Percentiles rank a stretch among this genome's conserved stretches.
Conservation (phyloP, 1,284 basidiomycete species). For the Trichosporon sp. region DNA sequence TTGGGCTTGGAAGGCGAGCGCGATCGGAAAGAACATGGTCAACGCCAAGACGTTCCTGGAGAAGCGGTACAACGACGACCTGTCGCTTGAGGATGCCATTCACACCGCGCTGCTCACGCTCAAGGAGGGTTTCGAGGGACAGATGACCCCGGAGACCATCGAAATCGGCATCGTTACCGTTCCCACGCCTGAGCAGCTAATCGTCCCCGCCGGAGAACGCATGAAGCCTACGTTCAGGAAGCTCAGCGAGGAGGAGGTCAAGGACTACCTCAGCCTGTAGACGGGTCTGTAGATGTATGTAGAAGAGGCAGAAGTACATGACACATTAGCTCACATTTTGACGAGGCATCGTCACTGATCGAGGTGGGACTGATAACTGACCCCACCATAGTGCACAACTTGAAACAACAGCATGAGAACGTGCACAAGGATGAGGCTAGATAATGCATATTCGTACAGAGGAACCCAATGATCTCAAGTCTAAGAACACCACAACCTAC, state of each 20-base stretch:
- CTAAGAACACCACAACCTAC: slow-evolving; percentile 67
- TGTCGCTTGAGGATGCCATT: slow-evolving; percentile 97
- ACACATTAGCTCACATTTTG: neutral
- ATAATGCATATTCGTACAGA: slow-evolving; percentile 3
- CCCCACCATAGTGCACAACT: neutral
- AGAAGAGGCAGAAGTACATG: slow-evolving; percentile 5
- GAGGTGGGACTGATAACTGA: neutral
- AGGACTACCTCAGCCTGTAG: slow-evolving; percentile 67
- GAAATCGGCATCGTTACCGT: slow-evolving; percentile 95
- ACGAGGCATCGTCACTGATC: neutral
- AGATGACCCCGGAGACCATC: slow-evolving; percentile 99
- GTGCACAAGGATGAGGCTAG: neutral
- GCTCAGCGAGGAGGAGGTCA: slow-evolving; percentile 86
- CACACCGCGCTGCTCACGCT: slow-evolving; percentile 97
- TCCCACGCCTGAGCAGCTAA: slow-evolving; percentile 69
- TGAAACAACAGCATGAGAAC: neutral
- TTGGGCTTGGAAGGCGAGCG: slow-evolving; percentile 99
- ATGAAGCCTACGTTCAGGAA: slow-evolving; percentile 85
- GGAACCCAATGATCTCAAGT: neutral
- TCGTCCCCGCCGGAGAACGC: slow-evolving; percentile 62
- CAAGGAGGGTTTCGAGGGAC: slow-evolving; percentile 98
- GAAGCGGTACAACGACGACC: slow-evolving; percentile 99
- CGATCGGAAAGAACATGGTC: slow-evolving; percentile 99
- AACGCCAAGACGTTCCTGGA: slow-evolving; percentile 99
- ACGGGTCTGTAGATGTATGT: slow-evolving; percentile 10